phyloP scores from a whole-genome alignment of 1,284 basidiomycete genomes.

The Puccinia triticina region DNA sequence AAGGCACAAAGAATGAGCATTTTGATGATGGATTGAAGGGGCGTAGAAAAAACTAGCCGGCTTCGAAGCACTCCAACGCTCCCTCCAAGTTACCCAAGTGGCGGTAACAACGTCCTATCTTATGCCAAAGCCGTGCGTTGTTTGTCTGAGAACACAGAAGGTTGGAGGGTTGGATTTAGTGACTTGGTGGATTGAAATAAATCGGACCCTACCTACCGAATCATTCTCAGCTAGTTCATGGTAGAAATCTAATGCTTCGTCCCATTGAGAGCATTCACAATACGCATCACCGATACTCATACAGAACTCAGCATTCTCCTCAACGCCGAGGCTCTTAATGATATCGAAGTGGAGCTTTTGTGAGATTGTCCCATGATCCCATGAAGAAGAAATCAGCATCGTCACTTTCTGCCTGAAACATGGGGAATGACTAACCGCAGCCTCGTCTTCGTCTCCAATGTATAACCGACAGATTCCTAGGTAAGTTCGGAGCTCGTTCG shows the following conservation, averaged over 20 bases:
- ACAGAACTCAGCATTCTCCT: constrained; percentile 23
- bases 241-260: constrained; percentile 48
- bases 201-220: constrained; percentile 15
- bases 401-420: background rate
- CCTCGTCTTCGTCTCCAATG: constrained; percentile 77
- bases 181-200: background rate
- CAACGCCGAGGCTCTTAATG: constrained; percentile 16
- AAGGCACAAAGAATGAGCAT: background rate
- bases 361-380: background rate
- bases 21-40: background rate
- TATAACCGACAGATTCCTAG: constrained; percentile 81
- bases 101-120: constrained; percentile 62
- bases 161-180: background rate
- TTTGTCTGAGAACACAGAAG: constrained; percentile 23
- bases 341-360: constrained; percentile 44
- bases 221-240: constrained; percentile 46
- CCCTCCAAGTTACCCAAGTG: constrained; percentile 73
- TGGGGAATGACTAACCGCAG: constrained; percentile 67
- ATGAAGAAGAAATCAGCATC: background rate
- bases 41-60: constrained; percentile 66
- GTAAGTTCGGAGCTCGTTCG: constrained; percentile 80
- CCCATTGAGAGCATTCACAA: constrained; percentile 30
- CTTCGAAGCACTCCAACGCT: constrained; percentile 79
- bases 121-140: constrained; percentile 45
- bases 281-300: constrained; percentile 46